phyloP scores from a whole-genome alignment of 1,284 basidiomycete genomes.

The Cryptococcus sp. region DNA sequence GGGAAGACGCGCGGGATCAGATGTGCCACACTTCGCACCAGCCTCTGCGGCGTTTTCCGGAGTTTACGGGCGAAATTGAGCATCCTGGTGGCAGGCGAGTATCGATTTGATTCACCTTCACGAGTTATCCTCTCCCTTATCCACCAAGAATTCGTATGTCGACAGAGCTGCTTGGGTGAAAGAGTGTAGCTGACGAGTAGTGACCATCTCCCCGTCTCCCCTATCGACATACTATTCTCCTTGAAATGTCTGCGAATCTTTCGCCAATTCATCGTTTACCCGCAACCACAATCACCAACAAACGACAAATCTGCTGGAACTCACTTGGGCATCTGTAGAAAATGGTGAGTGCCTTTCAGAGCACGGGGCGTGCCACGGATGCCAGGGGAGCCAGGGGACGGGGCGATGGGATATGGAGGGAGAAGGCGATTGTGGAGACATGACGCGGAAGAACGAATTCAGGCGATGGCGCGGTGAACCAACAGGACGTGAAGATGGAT shows the following conservation, averaged over 20 bases:
- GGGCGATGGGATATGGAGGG: neutral
- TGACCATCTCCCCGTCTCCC: neutral
- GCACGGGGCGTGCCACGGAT: neutral
- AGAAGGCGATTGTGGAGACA: neutral
- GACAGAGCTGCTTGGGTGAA: neutral
- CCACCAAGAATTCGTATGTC: conserved; percentile 21
- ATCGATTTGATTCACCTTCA: no score
- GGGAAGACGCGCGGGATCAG: neutral
- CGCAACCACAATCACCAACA: neutral
- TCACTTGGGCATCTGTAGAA: conserved; percentile 8
- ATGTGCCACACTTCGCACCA: neutral
- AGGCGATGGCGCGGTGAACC: neutral
- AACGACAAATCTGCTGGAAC: neutral
- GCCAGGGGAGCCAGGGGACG: neutral
- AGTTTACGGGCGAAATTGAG: no score
- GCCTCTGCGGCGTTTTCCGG: conserved; percentile 11
- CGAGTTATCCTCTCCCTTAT: conserved; percentile 5
- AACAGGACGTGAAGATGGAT: neutral
- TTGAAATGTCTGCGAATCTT: neutral
- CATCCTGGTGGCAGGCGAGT: no score
- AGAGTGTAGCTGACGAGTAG: neutral
- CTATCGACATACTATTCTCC: neutral
- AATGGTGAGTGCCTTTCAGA: conserved; percentile 16
- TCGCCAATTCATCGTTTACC: conserved; percentile 1
- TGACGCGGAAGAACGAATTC: neutral